Evolutionary conservation across 495 filamentous ascomycete genomes (phyloP).

Genomic region (Cladorrhinum samala): DNA sequence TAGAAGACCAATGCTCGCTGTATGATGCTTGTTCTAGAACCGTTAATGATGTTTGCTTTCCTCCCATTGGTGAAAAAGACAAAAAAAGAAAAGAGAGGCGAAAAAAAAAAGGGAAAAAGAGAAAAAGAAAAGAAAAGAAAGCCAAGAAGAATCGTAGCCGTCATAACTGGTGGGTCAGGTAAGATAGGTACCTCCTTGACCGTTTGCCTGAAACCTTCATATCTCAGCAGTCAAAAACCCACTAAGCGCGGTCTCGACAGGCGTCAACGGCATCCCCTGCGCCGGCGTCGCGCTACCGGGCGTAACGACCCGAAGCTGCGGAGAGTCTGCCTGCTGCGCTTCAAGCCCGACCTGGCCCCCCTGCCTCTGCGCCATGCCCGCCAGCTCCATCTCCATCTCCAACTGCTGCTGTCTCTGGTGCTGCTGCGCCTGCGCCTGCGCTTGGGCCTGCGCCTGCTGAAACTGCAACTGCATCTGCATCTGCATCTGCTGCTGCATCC

Average conservation of each 20-base stretch:
- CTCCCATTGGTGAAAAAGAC: not conserved
- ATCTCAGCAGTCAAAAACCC: slow-evolving; percentile 8
- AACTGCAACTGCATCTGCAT: slow-evolving; percentile 7
- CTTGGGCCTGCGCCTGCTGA: not conserved
- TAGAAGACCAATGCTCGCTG: too few species aligned
- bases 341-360: not conserved
- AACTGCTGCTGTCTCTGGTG: slow-evolving; percentile 1
- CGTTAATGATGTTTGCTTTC: too few species aligned
- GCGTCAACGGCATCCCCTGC: slow-evolving; percentile 8
- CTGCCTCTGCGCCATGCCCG: not conserved
- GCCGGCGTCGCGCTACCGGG: not conserved
- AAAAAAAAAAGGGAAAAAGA: too few species aligned
- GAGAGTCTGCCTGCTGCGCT: not conserved
- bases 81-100: not conserved
- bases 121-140: not conserved
- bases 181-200: too few species aligned
- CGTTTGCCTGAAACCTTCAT: not conserved
- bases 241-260: slow-evolving; percentile 10
- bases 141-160: not conserved
- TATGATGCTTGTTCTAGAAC: too few species aligned
- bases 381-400: not conserved
- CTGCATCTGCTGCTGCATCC: slow-evolving; percentile 17
- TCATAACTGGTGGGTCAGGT: too few species aligned
- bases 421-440: not conserved
- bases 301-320: not conserved